phyloP scores from a whole-genome alignment of 345 rosid genomes.

The Anastatica hierochuntica region DNA sequence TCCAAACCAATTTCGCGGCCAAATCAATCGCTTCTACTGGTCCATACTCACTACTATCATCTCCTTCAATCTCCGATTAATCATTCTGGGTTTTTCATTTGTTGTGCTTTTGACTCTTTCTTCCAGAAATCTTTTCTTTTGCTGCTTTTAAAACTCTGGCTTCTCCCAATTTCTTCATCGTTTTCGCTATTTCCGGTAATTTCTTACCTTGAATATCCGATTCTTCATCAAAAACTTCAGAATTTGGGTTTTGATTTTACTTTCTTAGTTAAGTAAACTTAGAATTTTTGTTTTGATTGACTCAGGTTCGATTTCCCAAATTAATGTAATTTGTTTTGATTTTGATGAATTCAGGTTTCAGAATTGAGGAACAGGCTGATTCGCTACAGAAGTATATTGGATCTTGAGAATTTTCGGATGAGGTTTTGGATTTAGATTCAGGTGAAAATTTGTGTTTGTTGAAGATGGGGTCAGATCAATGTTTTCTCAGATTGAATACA shows the following conservation, averaged over 20 bases:
- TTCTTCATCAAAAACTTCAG: too few species aligned
- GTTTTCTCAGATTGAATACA: neutral
- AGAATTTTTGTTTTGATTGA: neutral
- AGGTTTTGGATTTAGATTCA: conserved; percentile 18
- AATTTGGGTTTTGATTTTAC: neutral
- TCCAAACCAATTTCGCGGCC: too few species aligned
- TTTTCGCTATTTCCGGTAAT: neutral
- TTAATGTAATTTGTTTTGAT: too few species aligned
- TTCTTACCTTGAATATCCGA: neutral
- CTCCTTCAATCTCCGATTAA: neutral
- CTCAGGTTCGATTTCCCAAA: neutral
- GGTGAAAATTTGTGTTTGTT: conserved; percentile 25
- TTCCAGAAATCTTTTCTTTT: neutral
- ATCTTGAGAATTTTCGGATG: too few species aligned
- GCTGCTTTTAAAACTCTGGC: neutral
- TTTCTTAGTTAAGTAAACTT: neutral
- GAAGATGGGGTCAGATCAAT: conserved; percentile 23
- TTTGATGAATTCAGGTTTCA: neutral
- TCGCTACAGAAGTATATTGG: too few species aligned
- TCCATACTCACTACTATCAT: conserved; percentile 16
- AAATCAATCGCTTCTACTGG: conserved; percentile 1
- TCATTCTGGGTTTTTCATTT: neutral
- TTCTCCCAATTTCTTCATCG: neutral
- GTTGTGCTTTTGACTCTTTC: neutral
- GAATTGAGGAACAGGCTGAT: too few species aligned